These are phyloP conservation scores for Apiospora malaysiana DNA, from an alignment of 2,329 filamentous ascomycete genomes.

Conservation along the genomic window DNA sequence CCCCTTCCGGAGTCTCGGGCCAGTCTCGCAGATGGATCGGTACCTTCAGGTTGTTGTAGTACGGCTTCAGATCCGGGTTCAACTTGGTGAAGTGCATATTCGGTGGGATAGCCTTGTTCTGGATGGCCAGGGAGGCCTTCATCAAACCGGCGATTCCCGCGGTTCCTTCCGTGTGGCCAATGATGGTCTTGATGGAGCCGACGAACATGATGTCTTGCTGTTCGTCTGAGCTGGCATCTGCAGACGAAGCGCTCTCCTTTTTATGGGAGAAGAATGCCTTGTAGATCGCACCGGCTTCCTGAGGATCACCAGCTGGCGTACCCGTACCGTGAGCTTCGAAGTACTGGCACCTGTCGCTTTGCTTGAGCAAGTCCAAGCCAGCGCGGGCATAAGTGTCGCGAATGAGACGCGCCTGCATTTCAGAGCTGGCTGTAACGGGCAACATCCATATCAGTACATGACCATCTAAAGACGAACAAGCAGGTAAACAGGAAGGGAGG, in stretches of 20 bases:
- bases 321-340: conserved; percentile 37
- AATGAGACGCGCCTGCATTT: conserved; percentile 41
- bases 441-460: background rate
- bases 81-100: conserved; percentile 26
- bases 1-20: background rate
- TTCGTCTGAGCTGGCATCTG: too few species aligned
- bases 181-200: conserved; percentile 27
- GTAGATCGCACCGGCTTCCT: conserved; percentile 32
- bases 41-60: conserved; percentile 4
- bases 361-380: conserved; percentile 34
- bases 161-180: conserved; percentile 26
- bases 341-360: conserved; percentile 38
- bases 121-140: conserved; percentile 23
- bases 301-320: conserved; percentile 30
- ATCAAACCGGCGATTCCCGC: conserved; percentile 27
- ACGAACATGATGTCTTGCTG: conserved; percentile 10
- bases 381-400: conserved; percentile 38
- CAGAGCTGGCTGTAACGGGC: conserved; percentile 43
- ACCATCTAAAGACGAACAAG: too few species aligned
- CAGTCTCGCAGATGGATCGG: background rate
- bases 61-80: conserved; percentile 22
- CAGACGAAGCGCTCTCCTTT: too few species aligned
- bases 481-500: background rate
- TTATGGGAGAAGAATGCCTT: too few species aligned
- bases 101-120: conserved; percentile 24